Conservation (phyloP, 345 rosid species). For the Rhizophora apiculata region DNA sequence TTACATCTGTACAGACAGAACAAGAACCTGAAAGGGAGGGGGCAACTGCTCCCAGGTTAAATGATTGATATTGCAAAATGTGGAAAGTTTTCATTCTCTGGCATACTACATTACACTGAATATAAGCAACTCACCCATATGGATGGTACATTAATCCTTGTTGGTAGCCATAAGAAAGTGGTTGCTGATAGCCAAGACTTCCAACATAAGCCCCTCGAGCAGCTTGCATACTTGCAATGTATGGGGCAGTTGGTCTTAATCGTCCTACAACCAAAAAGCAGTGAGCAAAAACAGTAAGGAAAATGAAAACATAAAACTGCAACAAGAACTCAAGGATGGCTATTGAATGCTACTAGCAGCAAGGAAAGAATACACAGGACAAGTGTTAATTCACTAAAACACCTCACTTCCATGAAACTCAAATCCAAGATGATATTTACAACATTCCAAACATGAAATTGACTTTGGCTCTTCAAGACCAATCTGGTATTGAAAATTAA, state of each 20-base stretch:
- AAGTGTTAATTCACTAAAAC: no score
- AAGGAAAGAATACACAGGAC: no score
- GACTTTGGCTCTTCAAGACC: no score
- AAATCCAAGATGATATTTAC: no score
- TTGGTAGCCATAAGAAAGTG: constrained; percentile 62
- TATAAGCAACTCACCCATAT: constrained; percentile 64
- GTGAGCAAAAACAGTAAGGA: not conserved
- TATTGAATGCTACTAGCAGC: not conserved
- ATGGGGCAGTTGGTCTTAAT: constrained; percentile 56
- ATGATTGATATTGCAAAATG: not conserved
- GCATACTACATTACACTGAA: no score
- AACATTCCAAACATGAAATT: no score
- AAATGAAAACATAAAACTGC: not conserved
- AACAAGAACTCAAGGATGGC: not conserved
- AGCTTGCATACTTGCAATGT: constrained; percentile 52
- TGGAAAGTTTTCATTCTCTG: not conserved
- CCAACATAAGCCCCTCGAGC: constrained; percentile 64
- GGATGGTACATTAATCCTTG: constrained; percentile 71
- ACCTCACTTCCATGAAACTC: no score
- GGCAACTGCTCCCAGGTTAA: no score
- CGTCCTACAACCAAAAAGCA: constrained; percentile 45
- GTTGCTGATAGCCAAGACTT: constrained; percentile 71
- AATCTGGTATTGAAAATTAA: no score
- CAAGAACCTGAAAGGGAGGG: no score
- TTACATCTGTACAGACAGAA: no score